A percentile compares a stretch with the other conserved stretches of the same genome.
Conservation (phyloP, 2,329 filamentous ascomycete genomes). For the Whalleya microplaca region DNA sequence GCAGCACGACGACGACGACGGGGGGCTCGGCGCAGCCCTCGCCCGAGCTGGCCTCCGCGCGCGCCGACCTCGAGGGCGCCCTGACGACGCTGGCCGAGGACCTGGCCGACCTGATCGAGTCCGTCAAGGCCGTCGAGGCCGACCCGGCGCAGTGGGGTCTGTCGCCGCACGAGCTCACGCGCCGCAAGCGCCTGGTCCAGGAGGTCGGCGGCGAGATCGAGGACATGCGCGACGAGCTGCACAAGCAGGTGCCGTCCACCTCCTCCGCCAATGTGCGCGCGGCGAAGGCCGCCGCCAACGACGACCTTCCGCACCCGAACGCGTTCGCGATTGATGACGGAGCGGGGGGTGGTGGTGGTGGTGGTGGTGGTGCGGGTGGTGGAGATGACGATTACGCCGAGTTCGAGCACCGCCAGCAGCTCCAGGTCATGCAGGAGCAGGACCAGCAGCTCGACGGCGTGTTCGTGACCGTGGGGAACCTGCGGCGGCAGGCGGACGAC, state of each 20-base stretch:
- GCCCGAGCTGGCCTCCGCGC: slow-evolving; percentile 82
- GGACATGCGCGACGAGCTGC: slow-evolving; percentile 83
- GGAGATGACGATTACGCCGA: slow-evolving; percentile 69
- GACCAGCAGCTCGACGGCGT: slow-evolving; percentile 92
- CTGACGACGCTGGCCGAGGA: slow-evolving; percentile 77
- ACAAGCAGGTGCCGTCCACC: slow-evolving; percentile 56
- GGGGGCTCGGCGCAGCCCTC: slow-evolving; percentile 62
- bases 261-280: slow-evolving; percentile 36
- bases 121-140: slow-evolving; percentile 83
- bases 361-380: slow-evolving; percentile 68
- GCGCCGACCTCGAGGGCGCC: slow-evolving; percentile 67
- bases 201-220: slow-evolving; percentile 90
- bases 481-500: slow-evolving; percentile 87
- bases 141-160: slow-evolving; percentile 88
- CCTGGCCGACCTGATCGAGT: slow-evolving; percentile 83
- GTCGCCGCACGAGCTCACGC: slow-evolving; percentile 77
- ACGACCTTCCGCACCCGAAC: slow-evolving; percentile 58
- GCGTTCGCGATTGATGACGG: slow-evolving; percentile 63
- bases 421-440: slow-evolving; percentile 92
- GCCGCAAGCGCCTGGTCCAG: slow-evolving; percentile 79
- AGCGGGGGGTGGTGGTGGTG: slow-evolving; percentile 40
- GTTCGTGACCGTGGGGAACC: slow-evolving; percentile 87
- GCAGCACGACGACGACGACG: no score
- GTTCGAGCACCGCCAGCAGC: slow-evolving; percentile 89
- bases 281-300: slow-evolving; percentile 33